Conservation (phyloP, 192 early-diverging fungal species). For the Backusella macrospora region DNA sequence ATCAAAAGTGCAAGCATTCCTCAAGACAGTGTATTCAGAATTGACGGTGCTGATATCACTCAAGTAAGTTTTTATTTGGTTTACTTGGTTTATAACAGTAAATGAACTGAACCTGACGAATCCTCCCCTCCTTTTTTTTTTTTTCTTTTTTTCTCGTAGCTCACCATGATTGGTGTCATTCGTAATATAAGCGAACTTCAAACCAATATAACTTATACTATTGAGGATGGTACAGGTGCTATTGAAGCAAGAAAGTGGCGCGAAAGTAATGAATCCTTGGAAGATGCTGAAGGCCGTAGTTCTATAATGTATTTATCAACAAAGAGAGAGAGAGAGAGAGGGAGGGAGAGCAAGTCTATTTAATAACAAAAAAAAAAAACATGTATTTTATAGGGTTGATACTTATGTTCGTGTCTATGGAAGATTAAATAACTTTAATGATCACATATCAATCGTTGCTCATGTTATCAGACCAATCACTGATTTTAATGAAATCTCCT, state of each 20-base stretch:
- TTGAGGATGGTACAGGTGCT: constrained; percentile 82
- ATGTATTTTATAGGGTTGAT: constrained; percentile 47
- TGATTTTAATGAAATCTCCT: constrained; percentile 77
- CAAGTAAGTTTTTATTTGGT: constrained; percentile 47
- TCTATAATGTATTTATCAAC: constrained; percentile 18
- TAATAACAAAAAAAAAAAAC: background rate
- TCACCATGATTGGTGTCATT: constrained; percentile 75
- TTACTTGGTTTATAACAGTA: too few relatives aligned
- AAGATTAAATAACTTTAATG: constrained; percentile 64
- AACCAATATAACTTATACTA: constrained; percentile 63
- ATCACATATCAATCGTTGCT: constrained; percentile 54
- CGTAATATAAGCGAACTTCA: constrained; percentile 56
- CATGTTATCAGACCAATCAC: constrained; percentile 64
- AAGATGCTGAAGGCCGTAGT: background rate
- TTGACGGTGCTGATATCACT: constrained; percentile 72
- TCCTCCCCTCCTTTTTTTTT: background rate
- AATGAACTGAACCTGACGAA: background rate
- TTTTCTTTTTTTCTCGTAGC: constrained; percentile 38
- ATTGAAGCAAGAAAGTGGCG: constrained; percentile 74
- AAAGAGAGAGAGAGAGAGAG: too few relatives aligned
- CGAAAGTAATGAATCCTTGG: constrained; percentile 41
- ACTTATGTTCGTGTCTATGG: constrained; percentile 78
- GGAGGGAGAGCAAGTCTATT: background rate
- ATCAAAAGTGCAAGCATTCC: constrained; percentile 50
- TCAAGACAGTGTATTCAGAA: constrained; percentile 61